Conservation (phyloP, 108 stramenopile species). For the Cyclostephanos tholiformis region DNA sequence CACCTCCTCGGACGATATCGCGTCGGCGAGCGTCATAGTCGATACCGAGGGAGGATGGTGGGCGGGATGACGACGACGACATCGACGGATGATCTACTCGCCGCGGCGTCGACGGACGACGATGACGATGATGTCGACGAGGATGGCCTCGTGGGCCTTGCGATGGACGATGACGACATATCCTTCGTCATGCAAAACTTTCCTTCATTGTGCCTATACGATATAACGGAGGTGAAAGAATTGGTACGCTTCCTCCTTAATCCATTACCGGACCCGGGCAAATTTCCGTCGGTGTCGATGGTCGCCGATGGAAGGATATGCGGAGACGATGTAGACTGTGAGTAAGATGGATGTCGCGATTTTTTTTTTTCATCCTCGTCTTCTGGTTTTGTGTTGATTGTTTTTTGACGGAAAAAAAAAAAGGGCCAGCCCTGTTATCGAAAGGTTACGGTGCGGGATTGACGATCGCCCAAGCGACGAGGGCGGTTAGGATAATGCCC, state of each 20-base stretch:
- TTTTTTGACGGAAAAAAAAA: no score
- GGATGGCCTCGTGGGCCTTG: slow-evolving; percentile 18
- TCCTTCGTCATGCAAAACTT: slow-evolving; percentile 43
- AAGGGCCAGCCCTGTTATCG: slow-evolving; percentile 29
- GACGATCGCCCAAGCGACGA: slow-evolving; percentile 40
- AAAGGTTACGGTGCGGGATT: slow-evolving; percentile 59
- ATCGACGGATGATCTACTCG: slow-evolving; percentile 16
- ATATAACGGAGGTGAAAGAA: slow-evolving; percentile 38
- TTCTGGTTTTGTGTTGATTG: no score
- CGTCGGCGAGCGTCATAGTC: no score
- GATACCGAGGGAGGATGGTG: no score
- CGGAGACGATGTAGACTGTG: slow-evolving; percentile 38
- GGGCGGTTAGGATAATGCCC: slow-evolving; percentile 48
- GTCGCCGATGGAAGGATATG: slow-evolving; percentile 23
- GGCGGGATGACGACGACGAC: slow-evolving; percentile 27
- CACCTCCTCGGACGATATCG: no score
- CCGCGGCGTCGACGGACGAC: neutral
- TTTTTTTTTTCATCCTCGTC: no score
- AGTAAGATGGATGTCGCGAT: slow-evolving; percentile 6
- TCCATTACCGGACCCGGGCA: slow-evolving; percentile 33
- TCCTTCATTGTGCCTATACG: slow-evolving; percentile 50
- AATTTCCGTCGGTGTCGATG: slow-evolving; percentile 14
- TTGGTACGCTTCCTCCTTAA: slow-evolving; percentile 46
- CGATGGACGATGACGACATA: slow-evolving; percentile 19
- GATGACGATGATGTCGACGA: neutral